These are phyloP conservation scores for Bryoerythrophyllum caledonicum DNA, from an alignment of 225 moss, liverwort and hornwort species.

Conservation along the genomic window DNA sequence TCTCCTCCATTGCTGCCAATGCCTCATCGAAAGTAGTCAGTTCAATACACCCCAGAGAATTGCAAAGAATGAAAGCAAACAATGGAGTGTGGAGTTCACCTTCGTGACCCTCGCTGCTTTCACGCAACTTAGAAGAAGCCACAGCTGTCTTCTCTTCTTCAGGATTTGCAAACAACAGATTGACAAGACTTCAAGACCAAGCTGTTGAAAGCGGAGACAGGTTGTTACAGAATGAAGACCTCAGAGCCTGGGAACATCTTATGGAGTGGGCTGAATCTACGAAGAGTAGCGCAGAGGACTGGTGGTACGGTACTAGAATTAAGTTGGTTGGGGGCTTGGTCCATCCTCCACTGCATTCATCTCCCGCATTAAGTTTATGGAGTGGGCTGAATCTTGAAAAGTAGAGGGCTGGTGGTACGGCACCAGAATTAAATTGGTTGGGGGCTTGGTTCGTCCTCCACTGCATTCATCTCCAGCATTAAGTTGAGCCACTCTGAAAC, in stretches of 20 bases:
- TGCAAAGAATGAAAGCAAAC: not conserved
- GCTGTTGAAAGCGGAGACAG: not conserved
- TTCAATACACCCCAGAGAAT: not conserved
- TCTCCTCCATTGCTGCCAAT: not conserved
- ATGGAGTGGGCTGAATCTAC: not conserved
- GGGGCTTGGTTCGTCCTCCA: not conserved
- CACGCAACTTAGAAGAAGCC: not conserved
- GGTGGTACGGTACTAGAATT: not conserved
- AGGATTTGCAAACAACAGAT: not conserved
- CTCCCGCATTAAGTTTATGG: not conserved
- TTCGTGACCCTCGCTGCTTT: not conserved
- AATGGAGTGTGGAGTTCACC: not conserved
- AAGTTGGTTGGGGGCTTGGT: not conserved
- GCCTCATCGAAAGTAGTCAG: not conserved
- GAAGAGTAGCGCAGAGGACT: not conserved
- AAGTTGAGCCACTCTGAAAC: not conserved
- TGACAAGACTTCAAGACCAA: not conserved
- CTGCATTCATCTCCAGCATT: conserved; percentile 3
- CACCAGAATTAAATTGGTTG: not conserved
- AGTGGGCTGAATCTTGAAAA: not conserved
- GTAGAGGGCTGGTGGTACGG: not conserved
- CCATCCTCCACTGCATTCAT: not conserved
- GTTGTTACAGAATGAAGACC: not conserved
- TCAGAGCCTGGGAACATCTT: not conserved
- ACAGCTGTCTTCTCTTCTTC: not conserved